phyloP scores from a whole-genome alignment of 805 yeast species.

The Ogataea sp. region DNA sequence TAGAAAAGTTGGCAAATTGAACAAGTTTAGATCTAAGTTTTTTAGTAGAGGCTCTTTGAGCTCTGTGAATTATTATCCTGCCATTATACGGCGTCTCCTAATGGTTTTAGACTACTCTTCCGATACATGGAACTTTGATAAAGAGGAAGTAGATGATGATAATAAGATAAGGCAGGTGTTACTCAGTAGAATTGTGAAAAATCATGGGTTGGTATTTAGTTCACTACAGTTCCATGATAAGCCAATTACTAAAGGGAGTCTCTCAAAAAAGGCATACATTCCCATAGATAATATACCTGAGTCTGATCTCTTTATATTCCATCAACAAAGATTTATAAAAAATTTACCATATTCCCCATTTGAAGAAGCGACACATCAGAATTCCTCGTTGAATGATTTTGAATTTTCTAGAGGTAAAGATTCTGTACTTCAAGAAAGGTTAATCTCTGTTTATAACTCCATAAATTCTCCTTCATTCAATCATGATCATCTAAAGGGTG shows the following conservation, averaged over 20 bases:
- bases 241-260: neutral
- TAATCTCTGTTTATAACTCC: slow-evolving; percentile 27
- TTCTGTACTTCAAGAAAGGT: slow-evolving; percentile 10
- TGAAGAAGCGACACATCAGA: too few species aligned
- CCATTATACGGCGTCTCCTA: slow-evolving; percentile 28
- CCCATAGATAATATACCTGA: neutral
- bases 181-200: neutral
- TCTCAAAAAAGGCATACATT: neutral
- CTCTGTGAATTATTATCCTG: neutral
- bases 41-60: neutral
- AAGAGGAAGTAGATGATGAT: neutral
- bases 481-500: slow-evolving; percentile 11
- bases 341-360: slow-evolving; percentile 8
- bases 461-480: slow-evolving; percentile 24
- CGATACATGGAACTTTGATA: slow-evolving; percentile 27
- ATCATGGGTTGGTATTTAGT: neutral
- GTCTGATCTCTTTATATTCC: slow-evolving; percentile 15
- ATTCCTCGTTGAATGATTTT: too few species aligned
- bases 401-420: slow-evolving; percentile 2
- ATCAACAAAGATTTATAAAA: slow-evolving; percentile 27
- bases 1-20: slow-evolving; percentile 23
- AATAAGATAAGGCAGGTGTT: too few species aligned
- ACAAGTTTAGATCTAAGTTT: slow-evolving; percentile 24
- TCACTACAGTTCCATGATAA: slow-evolving; percentile 1
- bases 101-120: slow-evolving; percentile 33